These are phyloP conservation scores for Apiotrichum domesticum DNA, from an alignment of 1,284 basidiomycete genomes.

Conservation along the genomic window DNA sequence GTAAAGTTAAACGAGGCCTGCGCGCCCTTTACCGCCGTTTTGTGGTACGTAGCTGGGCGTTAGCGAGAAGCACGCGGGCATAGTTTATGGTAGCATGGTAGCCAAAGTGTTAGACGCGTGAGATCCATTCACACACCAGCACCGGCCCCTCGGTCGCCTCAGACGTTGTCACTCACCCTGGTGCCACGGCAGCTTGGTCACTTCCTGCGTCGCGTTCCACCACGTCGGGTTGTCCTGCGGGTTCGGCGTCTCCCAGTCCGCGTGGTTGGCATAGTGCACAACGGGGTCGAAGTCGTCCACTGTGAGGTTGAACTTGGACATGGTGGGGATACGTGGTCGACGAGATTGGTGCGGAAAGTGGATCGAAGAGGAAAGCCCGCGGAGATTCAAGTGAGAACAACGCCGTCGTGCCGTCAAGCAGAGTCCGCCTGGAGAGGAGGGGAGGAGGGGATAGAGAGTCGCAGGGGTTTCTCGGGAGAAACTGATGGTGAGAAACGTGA, in stretches of 20 bases:
- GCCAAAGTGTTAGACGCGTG: too few relatives aligned
- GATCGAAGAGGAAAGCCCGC: neutral
- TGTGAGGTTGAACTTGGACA: slow-evolving; percentile 28
- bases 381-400: neutral
- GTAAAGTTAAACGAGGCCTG: slow-evolving; percentile 38
- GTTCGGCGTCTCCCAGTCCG: slow-evolving; percentile 44
- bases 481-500: too few relatives aligned
- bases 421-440: too few relatives aligned
- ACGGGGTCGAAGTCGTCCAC: slow-evolving; percentile 48
- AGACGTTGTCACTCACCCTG: slow-evolving; percentile 26
- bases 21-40: slow-evolving; percentile 27
- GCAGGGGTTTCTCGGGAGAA: too few relatives aligned
- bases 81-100: too few relatives aligned
- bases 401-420: too few relatives aligned
- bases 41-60: slow-evolving; percentile 38
- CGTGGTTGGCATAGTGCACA: slow-evolving; percentile 30
- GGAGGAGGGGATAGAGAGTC: too few relatives aligned
- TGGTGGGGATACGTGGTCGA: neutral
- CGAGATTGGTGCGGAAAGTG: neutral
- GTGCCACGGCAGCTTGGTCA: slow-evolving; percentile 40
- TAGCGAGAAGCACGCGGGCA: neutral
- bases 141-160: too few relatives aligned
- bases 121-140: too few relatives aligned
- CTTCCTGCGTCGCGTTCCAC: slow-evolving; percentile 32
- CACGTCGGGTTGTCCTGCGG: slow-evolving; percentile 40